These are phyloP conservation scores for Claviceps pusilla DNA, from an alignment of 2,329 filamentous ascomycete species.

Conservation along the genomic window DNA sequence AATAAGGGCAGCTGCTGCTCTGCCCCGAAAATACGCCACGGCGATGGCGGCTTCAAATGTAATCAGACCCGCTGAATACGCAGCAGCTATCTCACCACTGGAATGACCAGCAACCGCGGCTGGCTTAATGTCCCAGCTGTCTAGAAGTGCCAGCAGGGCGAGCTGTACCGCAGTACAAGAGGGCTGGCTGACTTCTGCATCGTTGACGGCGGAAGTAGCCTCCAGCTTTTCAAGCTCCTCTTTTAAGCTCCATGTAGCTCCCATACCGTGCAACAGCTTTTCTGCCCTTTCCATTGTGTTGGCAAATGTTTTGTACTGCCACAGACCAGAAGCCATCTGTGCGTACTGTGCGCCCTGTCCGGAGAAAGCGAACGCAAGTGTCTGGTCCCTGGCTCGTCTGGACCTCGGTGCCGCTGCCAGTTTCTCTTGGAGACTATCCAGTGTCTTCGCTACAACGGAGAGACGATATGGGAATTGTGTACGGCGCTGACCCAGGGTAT, in stretches of 20 bases:
- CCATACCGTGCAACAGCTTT: conserved; percentile 7
- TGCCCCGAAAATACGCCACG: conserved; percentile 9
- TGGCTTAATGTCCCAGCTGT: conserved; percentile 13
- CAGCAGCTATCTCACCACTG: conserved; percentile 21
- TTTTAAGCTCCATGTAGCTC: conserved; percentile 13
- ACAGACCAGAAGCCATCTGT: conserved; percentile 4
- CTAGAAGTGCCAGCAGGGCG: conserved; percentile 19
- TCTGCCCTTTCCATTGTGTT: conserved; percentile 10
- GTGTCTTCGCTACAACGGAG: conserved; percentile 3
- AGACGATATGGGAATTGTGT: conserved; percentile 11
- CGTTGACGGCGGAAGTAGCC: conserved; percentile 2
- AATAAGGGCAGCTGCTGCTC: conserved; percentile 4
- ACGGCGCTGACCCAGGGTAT: conserved; percentile 16
- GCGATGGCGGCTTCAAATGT: conserved; percentile 10
- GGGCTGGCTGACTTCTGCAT: conserved; percentile 15
- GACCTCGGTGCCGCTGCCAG: conserved; percentile 3
- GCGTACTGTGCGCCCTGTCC: conserved; percentile 21
- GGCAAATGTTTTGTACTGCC: conserved; percentile 1
- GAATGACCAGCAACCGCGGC: conserved; percentile 17
- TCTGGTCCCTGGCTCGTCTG: neutral
- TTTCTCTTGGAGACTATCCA: conserved; percentile 4
- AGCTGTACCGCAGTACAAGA: conserved; percentile 24
- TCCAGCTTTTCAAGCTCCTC: conserved; percentile 13
- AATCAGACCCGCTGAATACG: conserved; percentile 15
- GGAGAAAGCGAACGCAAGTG: conserved; percentile 15